phyloP scores from a whole-genome alignment of 306 rosid genomes.

The Betula pendula region DNA sequence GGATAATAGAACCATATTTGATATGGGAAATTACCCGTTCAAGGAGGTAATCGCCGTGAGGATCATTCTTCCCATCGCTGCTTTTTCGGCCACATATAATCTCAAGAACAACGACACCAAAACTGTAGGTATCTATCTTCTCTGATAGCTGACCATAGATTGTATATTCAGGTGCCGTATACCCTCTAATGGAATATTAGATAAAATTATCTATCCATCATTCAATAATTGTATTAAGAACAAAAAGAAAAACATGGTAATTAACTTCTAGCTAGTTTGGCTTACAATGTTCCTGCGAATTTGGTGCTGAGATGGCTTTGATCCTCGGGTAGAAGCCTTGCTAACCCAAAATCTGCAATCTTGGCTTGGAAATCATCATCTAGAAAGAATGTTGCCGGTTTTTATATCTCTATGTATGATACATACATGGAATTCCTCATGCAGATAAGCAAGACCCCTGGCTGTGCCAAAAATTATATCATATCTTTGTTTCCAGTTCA shows the following conservation, averaged over 20 bases:
- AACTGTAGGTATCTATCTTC: constrained; percentile 70
- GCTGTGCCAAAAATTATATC: constrained; percentile 66
- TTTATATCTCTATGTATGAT: constrained; percentile 82
- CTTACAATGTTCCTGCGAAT: constrained; percentile 81
- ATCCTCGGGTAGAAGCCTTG: constrained; percentile 65
- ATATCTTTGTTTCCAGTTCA: constrained; percentile 59
- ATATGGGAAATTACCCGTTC: constrained; percentile 43
- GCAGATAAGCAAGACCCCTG: constrained; percentile 62
- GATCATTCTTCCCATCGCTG: constrained; percentile 39
- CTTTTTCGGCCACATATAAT: constrained; percentile 63
- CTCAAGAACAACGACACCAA: constrained; percentile 69
- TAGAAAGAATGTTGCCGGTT: constrained; percentile 56
- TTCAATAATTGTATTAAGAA: not conserved
- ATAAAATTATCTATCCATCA: not conserved
- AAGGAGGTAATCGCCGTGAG: constrained; percentile 58
- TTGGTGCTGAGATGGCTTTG: constrained; percentile 64
- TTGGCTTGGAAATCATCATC: constrained; percentile 60
- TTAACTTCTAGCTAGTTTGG: not conserved
- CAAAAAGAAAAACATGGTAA: not conserved
- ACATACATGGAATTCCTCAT: constrained; percentile 69
- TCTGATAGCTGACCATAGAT: constrained; percentile 71
- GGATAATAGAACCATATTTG: not conserved
- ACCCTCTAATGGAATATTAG: constrained; percentile 37
- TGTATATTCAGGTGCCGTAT: constrained; percentile 77
- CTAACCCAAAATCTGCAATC: constrained; percentile 78